Conservation (phyloP, 192 early-diverging fungal genomes). For the Chytriomyces confervae region DNA sequence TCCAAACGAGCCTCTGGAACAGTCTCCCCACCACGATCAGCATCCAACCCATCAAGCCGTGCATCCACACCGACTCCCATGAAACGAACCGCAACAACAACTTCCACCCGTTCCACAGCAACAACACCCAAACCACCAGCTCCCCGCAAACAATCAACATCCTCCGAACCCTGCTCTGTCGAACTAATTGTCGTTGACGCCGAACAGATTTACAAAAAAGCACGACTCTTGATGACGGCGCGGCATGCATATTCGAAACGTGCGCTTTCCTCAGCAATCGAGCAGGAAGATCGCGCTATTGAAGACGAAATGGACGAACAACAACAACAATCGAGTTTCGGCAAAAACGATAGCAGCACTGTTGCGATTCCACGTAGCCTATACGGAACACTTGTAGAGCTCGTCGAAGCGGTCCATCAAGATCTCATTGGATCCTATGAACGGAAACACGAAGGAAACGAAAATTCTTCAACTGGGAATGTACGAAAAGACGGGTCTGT, state of each 20-base stretch:
- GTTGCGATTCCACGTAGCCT: neutral
- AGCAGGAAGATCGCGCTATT: neutral
- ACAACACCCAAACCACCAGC: neutral
- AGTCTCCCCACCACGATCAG: neutral
- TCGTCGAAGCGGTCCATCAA: constrained; percentile 22
- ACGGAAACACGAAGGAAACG: no score
- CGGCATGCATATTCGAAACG: neutral
- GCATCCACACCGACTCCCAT: neutral
- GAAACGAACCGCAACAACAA: neutral
- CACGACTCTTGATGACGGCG: constrained; percentile 8
- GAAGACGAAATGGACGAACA: neutral
- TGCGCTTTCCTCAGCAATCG: neutral
- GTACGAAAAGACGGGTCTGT: neutral
- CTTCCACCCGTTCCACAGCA: neutral
- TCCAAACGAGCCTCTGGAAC: neutral
- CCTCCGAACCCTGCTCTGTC: neutral
- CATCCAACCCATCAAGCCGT: neutral
- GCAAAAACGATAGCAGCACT: neutral
- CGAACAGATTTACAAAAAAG: constrained; percentile 17
- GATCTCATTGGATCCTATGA: constrained; percentile 4
- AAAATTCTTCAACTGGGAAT: neutral
- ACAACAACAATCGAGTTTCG: no score
- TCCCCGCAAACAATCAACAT: neutral
- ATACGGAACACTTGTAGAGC: constrained; percentile 7
- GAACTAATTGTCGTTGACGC: no score